These are phyloP conservation scores for Yarrowia deformans DNA, from an alignment of 805 yeast genomes.

Conservation along the genomic window DNA sequence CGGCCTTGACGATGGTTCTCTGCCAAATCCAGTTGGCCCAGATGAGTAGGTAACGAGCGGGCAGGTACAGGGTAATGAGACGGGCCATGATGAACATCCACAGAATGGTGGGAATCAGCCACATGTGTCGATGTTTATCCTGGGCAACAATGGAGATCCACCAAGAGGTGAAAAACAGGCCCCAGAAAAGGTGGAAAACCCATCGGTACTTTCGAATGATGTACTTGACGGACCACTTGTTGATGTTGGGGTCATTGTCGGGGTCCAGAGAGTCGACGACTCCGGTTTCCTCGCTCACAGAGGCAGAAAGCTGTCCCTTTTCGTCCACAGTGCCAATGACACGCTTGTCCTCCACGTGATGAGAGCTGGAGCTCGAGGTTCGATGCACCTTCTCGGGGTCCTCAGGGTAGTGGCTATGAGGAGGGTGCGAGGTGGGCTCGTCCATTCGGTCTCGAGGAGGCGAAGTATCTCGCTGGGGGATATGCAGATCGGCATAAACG, in stretches of 20 bases:
- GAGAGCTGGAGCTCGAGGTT: background rate
- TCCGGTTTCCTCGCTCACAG: constrained; percentile 19
- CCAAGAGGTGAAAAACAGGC: constrained; percentile 60
- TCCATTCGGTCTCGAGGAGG: constrained; percentile 40
- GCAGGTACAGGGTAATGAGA: constrained; percentile 59
- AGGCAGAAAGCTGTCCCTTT: constrained; percentile 24
- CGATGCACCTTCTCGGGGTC: constrained; percentile 11
- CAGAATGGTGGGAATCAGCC: constrained; percentile 66
- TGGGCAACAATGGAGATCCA: constrained; percentile 65
- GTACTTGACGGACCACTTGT: constrained; percentile 20
- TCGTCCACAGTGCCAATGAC: constrained; percentile 2
- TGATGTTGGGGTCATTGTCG: constrained; percentile 15
- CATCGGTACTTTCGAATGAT: constrained; percentile 41
- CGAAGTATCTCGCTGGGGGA: constrained; percentile 42
- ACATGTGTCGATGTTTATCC: constrained; percentile 57
- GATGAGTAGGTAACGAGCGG: constrained; percentile 49
- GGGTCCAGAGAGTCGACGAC: constrained; percentile 24
- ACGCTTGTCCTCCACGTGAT: constrained; percentile 14
- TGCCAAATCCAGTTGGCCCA: constrained; percentile 49
- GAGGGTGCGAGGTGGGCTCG: constrained; percentile 38
- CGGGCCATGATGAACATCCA: constrained; percentile 61
- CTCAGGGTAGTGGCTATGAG: constrained; percentile 24
- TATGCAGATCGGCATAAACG: constrained; percentile 42
- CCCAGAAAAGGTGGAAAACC: constrained; percentile 47
- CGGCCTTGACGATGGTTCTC: constrained; percentile 47